Percentiles rank a stretch among this genome's conserved stretches.
phyloP scores from a whole-genome alignment of 345 rosid genomes.

The Gossypioides kirkii region DNA sequence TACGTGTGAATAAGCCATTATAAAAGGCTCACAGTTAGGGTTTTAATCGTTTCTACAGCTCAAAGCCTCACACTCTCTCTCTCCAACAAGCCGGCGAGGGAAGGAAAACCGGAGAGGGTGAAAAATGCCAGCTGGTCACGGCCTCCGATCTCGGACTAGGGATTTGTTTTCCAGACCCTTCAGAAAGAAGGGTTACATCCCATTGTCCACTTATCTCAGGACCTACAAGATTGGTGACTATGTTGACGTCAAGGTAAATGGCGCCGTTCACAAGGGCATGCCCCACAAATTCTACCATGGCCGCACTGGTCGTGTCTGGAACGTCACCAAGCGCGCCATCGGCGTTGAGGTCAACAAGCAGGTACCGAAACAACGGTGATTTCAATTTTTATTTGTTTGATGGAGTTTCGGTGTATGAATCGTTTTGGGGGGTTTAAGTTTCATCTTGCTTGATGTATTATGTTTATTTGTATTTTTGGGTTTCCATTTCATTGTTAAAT shows the following conservation, averaged over 20 bases:
- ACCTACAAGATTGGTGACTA: constrained; percentile 62
- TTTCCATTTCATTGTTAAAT: neutral
- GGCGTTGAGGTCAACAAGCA: constrained; percentile 78
- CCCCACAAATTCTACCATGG: constrained; percentile 84
- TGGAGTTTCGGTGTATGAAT: neutral
- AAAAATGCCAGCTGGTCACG: constrained; percentile 73
- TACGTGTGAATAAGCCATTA: neutral
- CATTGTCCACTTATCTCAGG: constrained; percentile 56
- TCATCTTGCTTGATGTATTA: too few species aligned
- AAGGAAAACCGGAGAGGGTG: neutral
- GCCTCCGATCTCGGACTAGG: constrained; percentile 54
- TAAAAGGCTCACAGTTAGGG: neutral
- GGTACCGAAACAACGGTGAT: constrained; percentile 21
- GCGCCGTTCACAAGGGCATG: constrained; percentile 83
- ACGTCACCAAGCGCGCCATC: constrained; percentile 71
- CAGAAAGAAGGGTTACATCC: constrained; percentile 79
- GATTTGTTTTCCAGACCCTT: constrained; percentile 61
- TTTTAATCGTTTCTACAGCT: neutral
- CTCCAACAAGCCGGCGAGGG: neutral
- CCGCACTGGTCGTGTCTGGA: constrained; percentile 78
- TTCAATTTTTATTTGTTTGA: neutral
- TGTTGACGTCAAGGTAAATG: constrained; percentile 70
- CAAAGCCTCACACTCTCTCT: neutral
- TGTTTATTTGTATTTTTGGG: neutral
- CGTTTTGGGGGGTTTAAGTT: too few species aligned